phyloP scores from a whole-genome alignment of 768 basidiomycete genomes.

The Tricholoma sp. region DNA sequence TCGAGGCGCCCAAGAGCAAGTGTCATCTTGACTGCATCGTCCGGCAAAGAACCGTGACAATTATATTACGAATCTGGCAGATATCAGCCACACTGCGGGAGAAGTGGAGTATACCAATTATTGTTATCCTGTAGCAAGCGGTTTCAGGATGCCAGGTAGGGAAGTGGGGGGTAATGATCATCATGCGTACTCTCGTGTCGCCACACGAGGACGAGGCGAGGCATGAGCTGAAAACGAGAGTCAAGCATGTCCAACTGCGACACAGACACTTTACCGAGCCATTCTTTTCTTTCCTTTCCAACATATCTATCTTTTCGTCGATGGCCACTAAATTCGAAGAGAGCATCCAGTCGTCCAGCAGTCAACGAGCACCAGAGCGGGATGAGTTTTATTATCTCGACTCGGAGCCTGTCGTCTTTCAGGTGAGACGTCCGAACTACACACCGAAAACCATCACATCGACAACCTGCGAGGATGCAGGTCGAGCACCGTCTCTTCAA shows the following conservation, averaged over 20 bases:
- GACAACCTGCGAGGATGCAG: not conserved
- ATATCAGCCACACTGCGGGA: no score
- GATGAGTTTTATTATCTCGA: conserved; percentile 8
- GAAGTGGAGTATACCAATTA: no score
- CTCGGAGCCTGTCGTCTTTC: conserved; percentile 5
- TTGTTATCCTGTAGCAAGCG: no score
- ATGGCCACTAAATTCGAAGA: not conserved
- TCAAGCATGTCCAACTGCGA: not conserved
- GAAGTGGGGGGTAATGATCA: not conserved
- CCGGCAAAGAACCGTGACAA: no score
- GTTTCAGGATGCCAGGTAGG: not conserved
- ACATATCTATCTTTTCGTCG: not conserved
- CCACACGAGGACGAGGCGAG: not conserved
- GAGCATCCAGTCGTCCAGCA: not conserved
- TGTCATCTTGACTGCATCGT: no score
- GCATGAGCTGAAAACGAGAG: not conserved
- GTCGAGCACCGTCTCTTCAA: conserved; percentile 15
- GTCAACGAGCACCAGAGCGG: not conserved
- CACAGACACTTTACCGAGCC: not conserved
- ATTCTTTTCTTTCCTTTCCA: not conserved
- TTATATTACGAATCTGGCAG: no score
- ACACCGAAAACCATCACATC: not conserved
- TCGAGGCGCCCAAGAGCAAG: no score
- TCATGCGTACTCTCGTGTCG: not conserved
- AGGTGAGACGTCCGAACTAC: conserved; percentile 1